Evolutionary conservation across 1,284 basidiomycete species (phyloP).

Genomic region (Ceratobasidium sp.): DNA sequence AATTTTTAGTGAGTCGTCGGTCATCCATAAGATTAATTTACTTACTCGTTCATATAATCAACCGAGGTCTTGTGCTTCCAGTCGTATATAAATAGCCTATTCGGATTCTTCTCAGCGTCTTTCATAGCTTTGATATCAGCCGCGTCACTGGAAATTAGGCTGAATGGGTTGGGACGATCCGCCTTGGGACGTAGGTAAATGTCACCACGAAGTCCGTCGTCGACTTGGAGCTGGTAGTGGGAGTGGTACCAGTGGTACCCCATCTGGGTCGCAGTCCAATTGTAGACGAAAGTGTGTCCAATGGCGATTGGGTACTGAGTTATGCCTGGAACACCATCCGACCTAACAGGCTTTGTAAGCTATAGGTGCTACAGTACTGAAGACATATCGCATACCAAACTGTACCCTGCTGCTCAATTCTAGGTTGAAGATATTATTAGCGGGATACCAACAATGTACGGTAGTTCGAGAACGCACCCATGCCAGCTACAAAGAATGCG

Average conservation of each 20-base stretch:
- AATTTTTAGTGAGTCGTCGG: background rate
- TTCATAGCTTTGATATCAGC: constrained; percentile 40
- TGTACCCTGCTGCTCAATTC: constrained; percentile 36
- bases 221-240: constrained; percentile 34
- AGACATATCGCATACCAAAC: background rate
- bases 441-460: background rate
- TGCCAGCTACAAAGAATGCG: constrained; percentile 7
- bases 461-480: constrained; percentile 1
- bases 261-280: constrained; percentile 20
- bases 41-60: constrained; percentile 30
- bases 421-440: background rate
- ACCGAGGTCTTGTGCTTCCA: constrained; percentile 41
- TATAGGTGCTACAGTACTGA: too few species aligned
- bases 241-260: constrained; percentile 39
- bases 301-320: constrained; percentile 36
- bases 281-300: constrained; percentile 2
- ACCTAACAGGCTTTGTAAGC: background rate
- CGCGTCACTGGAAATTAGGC: constrained; percentile 13
- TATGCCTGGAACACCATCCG: constrained; percentile 38
- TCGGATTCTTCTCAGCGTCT: constrained; percentile 37
- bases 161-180: constrained; percentile 14
- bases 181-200: constrained; percentile 37
- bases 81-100: constrained; percentile 30
- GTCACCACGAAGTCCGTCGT: constrained; percentile 36
- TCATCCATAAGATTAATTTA: background rate